Percentiles rank a stretch among this genome's conserved stretches.
Evolutionary conservation across 192 early-diverging fungal species (phyloP).

Genomic region (Backusella liffmaniae): DNA sequence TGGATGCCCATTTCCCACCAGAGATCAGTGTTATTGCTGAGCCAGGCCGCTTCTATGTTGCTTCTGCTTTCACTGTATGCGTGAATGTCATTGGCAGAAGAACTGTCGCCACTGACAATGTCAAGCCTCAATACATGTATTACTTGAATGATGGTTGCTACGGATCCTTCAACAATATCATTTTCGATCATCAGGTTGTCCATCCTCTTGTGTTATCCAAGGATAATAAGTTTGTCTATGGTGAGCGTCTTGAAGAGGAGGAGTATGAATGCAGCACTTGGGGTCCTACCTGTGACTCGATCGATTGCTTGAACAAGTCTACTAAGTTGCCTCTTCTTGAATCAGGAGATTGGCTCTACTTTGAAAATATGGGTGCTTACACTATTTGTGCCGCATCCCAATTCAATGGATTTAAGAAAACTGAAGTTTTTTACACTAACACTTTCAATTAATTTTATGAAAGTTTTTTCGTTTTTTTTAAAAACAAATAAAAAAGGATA

Average conservation of each 20-base stretch:
- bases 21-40: slow-evolving; percentile 94
- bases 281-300: slow-evolving; percentile 99
- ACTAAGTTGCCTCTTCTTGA: slow-evolving; percentile 76
- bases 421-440: slow-evolving; percentile 85
- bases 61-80: slow-evolving; percentile 91
- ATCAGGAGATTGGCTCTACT: slow-evolving; percentile 95
- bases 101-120: slow-evolving; percentile 44
- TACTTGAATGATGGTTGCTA: slow-evolving; percentile 99
- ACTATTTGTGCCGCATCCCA: slow-evolving; percentile 86
- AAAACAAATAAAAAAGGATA: background rate
- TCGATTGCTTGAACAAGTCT: slow-evolving; percentile 83
- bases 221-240: slow-evolving; percentile 35
- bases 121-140: slow-evolving; percentile 59
- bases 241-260: slow-evolving; percentile 19
- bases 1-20: slow-evolving; percentile 79
- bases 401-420: slow-evolving; percentile 88
- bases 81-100: slow-evolving; percentile 93
- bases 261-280: slow-evolving; percentile 76
- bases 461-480: background rate
- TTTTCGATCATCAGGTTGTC: slow-evolving; percentile 91
- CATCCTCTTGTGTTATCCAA: slow-evolving; percentile 48
- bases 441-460: slow-evolving; percentile 35
- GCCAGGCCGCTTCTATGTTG: slow-evolving; percentile 96
- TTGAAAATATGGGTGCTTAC: slow-evolving; percentile 97
- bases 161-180: slow-evolving; percentile 97